Percentiles rank a stretch among this genome's conserved stretches.
Conservation (phyloP, 2,329 filamentous ascomycete genomes). For the Colletotrichum somersetense region DNA sequence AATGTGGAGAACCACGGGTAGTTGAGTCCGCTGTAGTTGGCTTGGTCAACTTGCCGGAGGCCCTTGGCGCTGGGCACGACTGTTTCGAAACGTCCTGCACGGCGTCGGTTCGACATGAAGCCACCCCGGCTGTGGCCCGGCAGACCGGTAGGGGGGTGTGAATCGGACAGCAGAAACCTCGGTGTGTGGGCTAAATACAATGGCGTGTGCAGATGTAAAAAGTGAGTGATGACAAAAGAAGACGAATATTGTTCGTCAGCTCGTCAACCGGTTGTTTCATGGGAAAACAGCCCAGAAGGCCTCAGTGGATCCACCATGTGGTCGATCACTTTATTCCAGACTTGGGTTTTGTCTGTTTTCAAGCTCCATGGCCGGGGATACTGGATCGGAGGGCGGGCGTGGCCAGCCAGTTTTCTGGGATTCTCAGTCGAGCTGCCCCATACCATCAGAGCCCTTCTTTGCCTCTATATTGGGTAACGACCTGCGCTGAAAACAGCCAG, state of each 20-base stretch:
- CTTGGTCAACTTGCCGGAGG: slow-evolving; percentile 10
- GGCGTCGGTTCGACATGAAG: slow-evolving; percentile 26
- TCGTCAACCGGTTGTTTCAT: neutral
- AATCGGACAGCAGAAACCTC: neutral
- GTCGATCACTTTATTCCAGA: slow-evolving; percentile 36
- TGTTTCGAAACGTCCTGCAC: slow-evolving; percentile 39
- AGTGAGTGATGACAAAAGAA: neutral
- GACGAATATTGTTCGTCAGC: neutral
- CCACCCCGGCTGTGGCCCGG: neutral
- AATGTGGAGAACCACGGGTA: slow-evolving; percentile 22
- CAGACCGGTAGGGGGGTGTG: neutral
- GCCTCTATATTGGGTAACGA: slow-evolving; percentile 29
- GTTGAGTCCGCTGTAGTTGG: slow-evolving; percentile 28
- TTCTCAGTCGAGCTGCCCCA: slow-evolving; percentile 16
- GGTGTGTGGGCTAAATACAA: neutral
- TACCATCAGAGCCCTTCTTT: neutral
- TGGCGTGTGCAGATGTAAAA: slow-evolving; percentile 15
- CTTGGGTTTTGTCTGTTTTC: slow-evolving; percentile 21
- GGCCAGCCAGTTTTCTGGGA: slow-evolving; percentile 30
- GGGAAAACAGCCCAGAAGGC: slow-evolving; percentile 26
- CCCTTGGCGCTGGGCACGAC: neutral
- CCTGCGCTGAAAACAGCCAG: slow-evolving; percentile 28
- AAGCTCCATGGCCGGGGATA: slow-evolving; percentile 28
- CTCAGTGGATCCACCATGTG: slow-evolving; percentile 15
- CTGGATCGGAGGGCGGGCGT: slow-evolving; percentile 36